Base-by-base conservation (phyloP, 352 stramenopile genomes). In the Pythium apleroticum region DNA sequence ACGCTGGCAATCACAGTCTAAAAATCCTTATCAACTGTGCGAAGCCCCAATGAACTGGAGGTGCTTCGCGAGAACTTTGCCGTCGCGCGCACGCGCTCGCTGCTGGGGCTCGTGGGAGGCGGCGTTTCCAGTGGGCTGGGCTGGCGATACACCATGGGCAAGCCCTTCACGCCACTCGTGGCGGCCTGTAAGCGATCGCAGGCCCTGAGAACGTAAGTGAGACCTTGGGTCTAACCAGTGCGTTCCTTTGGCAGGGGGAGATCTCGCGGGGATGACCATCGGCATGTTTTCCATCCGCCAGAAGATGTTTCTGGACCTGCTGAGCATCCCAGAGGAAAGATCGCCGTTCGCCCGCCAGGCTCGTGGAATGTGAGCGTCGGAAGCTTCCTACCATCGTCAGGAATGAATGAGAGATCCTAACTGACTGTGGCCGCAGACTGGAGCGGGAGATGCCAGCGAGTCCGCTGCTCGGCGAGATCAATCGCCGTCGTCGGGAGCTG, bases 321-420 rank as follows among this genome's bases (percentile, higher is more conserved):
- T 81, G 43, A 79, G 60, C 37, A 62, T 81, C 2, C 74, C 74
- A n/a, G 72, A 78, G 20, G 72, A 79, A 14, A 60, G 60, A 28
- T 81, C 71, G 28, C 65, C 66, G 30, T 81, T 79, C 39, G 74
- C 72, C 0, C 54, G 49, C 6, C 69, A 60, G 2, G 69, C 69
- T 7, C 54, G 63, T 0, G 25, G 66, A 15, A 69, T 81, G 74
- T 81, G 63, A 33, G 52, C 20, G 6, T 6, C 22, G 2, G 9
- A 49, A 28, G 17, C 22, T 52, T 19, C 22, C 28, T 25, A 43
- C 10, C 3, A n/a, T n/a, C 17, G 37, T 9, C 9, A 35, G 30
- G 9, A n/a, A 57, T n/a, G 31, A 14, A 50, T 31, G 24, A 39
- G 14, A 28, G 50, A 25, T 31, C 3, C 27, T 30, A 55, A 24